Conservation (phyloP, 1,284 basidiomycete species). For the Golubevia sp. region DNA sequence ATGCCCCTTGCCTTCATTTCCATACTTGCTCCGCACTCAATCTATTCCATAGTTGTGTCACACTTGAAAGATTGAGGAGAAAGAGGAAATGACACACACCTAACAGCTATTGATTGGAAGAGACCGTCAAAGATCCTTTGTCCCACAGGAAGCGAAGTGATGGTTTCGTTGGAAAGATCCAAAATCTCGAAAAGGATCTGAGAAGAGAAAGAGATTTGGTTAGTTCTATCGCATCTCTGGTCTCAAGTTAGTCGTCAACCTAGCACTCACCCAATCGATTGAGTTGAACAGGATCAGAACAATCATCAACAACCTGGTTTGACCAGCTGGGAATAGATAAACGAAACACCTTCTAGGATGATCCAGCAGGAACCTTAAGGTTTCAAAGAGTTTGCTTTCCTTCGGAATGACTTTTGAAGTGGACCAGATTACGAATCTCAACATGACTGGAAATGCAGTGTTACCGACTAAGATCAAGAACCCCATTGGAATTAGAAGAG, state of each 20-base stretch:
- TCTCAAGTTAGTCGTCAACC: no score
- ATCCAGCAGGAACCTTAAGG: slow-evolving; percentile 52
- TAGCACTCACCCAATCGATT: neutral
- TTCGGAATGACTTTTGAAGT: slow-evolving; percentile 33
- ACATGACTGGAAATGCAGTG: slow-evolving; percentile 50
- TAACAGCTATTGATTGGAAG: slow-evolving; percentile 56
- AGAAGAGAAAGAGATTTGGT: slow-evolving; percentile 29
- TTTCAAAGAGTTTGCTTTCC: slow-evolving; percentile 37
- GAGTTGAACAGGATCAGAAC: slow-evolving; percentile 30
- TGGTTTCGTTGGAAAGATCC: slow-evolving; percentile 52
- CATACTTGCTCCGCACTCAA: no score
- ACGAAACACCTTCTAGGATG: slow-evolving; percentile 59
- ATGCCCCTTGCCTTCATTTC: no score
- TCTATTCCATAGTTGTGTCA: no score
- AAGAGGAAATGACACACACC: no score
- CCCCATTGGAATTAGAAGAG: slow-evolving; percentile 45
- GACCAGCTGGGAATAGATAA: slow-evolving; percentile 53
- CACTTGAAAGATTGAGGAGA: no score
- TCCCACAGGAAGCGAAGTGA: slow-evolving; percentile 28
- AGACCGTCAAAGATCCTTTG: slow-evolving; percentile 49
- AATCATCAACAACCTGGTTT: slow-evolving; percentile 53
- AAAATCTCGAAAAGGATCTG: slow-evolving; percentile 51
- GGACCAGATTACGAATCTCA: slow-evolving; percentile 56
- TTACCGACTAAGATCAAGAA: slow-evolving; percentile 55
- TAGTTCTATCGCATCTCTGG: neutral